A percentile compares a stretch with the other conserved stretches of the same genome.
phyloP scores from a whole-genome alignment of 345 rosid species.

The Hypericum perforatum region DNA sequence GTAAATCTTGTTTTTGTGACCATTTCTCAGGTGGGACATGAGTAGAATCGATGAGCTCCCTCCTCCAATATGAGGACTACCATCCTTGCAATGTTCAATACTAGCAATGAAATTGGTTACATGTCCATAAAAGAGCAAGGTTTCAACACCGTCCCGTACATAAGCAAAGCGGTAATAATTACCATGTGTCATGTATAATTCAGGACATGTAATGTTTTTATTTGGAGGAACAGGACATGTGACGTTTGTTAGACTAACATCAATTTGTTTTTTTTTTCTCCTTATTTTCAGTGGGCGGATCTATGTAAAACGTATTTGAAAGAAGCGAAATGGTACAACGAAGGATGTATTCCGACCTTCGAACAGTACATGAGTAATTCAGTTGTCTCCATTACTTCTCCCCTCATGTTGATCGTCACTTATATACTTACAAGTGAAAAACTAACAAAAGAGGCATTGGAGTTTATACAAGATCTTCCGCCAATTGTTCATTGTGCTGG shows the following conservation, averaged over 20 bases:
- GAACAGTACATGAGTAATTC: conserved; percentile 14
- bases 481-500: neutral
- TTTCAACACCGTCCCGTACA: conserved; percentile 12
- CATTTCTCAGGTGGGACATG: conserved; percentile 16
- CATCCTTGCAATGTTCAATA: conserved; percentile 12
- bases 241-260: too few relatives aligned
- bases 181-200: too few relatives aligned
- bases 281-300: conserved; percentile 10
- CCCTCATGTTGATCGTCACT: neutral
- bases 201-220: too few relatives aligned
- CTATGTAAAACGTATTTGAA: conserved; percentile 7
- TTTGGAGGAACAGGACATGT: too few relatives aligned
- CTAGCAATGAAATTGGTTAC: conserved; percentile 16
- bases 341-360: conserved; percentile 8
- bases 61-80: conserved; percentile 3
- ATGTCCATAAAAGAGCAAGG: conserved; percentile 2
- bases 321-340: conserved; percentile 18
- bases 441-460: neutral
- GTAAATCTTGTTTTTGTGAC: neutral
- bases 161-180: conserved; percentile 2
- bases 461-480: neutral
- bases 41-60: conserved; percentile 18
- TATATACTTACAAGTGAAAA: neutral
- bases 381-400: conserved; percentile 10
- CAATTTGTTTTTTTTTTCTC: neutral